Evolutionary conservation across 371 early-diverging fungal species (phyloP), one percentile per base, ranked within the genome.

Genomic region (Phascolomyces articulosus): DNA sequence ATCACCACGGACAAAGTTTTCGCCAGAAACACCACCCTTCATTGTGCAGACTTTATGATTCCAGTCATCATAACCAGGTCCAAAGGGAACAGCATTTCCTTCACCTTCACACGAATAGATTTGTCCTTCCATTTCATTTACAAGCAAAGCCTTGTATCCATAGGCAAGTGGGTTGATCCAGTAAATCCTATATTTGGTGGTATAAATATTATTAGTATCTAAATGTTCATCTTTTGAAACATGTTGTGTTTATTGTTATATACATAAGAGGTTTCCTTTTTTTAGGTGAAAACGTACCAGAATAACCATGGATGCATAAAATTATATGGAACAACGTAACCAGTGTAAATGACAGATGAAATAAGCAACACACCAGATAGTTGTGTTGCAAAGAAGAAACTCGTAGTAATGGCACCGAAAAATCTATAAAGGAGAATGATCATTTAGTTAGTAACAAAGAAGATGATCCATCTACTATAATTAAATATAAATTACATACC

Each of bases 151-250:
- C 66, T 88, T 84, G 74, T 87, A 87, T 0, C 83, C 89, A 63
- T 91, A 92, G 0, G 90, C 83, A 16, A 91, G 74, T 2, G 93
- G 90, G 49, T 89, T 88, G 58, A 90, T 85, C 82, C 87, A 92
- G 61, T 85, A 87, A 34, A 91, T 81, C 92, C 91, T 90, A 55
- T 54, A 18, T 18, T 26, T 29, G 11, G 18, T 24, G n/a, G n/a
- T n/a, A n/a, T 3, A 21, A 41, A 24, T 48, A 20, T 4, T 60
- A 16, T 27, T 18, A 6, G 47, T 20, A 47, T 47, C 47, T n/a
- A n/a, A n/a, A n/a, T n/a, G n/a, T n/a, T n/a, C n/a, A n/a, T n/a
- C n/a, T n/a, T n/a, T n/a, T n/a, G n/a, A n/a, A 34, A 34, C 34
- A 2, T 9, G 1, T 2, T 9, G 2, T 34, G 11, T 34, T 9